These are phyloP conservation scores for Gossypium sturtianum DNA, from an alignment of 345 rosid genomes.

Conservation along the genomic window DNA sequence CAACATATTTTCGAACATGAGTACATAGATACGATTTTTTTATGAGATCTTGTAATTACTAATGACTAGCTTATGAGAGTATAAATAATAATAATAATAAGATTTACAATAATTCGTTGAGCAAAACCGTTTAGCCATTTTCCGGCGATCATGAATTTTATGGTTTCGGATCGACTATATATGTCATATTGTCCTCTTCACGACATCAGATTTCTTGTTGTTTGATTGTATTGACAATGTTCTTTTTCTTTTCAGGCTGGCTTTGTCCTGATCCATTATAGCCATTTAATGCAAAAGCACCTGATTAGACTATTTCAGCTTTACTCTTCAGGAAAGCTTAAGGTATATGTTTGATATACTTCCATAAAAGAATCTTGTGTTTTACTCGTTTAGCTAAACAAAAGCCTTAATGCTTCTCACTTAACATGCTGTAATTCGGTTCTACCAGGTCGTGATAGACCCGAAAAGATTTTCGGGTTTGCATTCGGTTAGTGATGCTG, in stretches of 20 bases:
- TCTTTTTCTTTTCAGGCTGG: slow-evolving; percentile 55
- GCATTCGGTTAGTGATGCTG: slow-evolving; percentile 74
- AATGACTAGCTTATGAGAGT: too few relatives aligned
- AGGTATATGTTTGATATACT: slow-evolving; percentile 38
- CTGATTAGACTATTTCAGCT: slow-evolving; percentile 58
- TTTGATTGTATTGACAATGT: neutral
- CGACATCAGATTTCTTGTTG: neutral
- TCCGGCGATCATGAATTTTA: neutral
- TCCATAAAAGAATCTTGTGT: neutral
- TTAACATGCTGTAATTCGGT: neutral
- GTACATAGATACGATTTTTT: too few relatives aligned
- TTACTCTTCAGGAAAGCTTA: slow-evolving; percentile 72
- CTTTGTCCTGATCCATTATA: slow-evolving; percentile 72
- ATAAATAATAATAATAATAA: neutral
- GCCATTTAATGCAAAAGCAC: slow-evolving; percentile 71
- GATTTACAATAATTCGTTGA: neutral
- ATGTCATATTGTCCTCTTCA: neutral
- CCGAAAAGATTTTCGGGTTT: slow-evolving; percentile 67
- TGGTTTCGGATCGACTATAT: neutral
- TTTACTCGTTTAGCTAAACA: neutral
- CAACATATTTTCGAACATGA: neutral
- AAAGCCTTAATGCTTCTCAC: neutral
- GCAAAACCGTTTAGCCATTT: neutral
- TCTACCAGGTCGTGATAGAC: slow-evolving; percentile 57
- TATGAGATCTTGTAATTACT: too few relatives aligned